Conservation (phyloP, 371 early-diverging fungal genomes). For the Mucor plumbeus region DNA sequence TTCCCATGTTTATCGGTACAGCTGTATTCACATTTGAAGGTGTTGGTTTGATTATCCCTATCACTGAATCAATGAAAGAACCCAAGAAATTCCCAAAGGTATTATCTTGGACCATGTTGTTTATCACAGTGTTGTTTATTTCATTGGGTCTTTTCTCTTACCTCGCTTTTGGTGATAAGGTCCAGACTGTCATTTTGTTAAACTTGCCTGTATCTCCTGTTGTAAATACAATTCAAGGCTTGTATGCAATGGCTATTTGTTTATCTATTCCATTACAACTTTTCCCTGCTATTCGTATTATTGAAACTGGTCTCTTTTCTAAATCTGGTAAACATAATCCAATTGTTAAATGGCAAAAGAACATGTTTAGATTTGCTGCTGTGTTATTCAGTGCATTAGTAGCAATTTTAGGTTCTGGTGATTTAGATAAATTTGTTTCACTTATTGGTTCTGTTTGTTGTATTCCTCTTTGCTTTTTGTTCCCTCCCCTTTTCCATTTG, state of each 20-base stretch:
- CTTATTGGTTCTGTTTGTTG: constrained; percentile 90
- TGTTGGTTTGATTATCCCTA: constrained; percentile 78
- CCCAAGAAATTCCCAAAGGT: constrained; percentile 81
- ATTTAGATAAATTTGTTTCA: constrained; percentile 86
- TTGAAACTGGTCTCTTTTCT: constrained; percentile 74
- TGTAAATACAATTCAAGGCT: constrained; percentile 69
- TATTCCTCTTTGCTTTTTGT: constrained; percentile 66
- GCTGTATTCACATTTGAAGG: constrained; percentile 92
- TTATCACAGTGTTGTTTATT: constrained; percentile 73
- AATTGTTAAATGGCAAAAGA: constrained; percentile 89
- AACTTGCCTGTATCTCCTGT: constrained; percentile 72
- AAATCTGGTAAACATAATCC: constrained; percentile 66
- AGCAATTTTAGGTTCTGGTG: constrained; percentile 73
- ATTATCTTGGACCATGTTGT: constrained; percentile 70
- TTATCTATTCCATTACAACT: constrained; percentile 84
- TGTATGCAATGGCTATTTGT: constrained; percentile 86
- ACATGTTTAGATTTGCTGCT: constrained; percentile 69
- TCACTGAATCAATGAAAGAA: constrained; percentile 80
- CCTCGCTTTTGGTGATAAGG: constrained; percentile 78
- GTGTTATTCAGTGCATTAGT: constrained; percentile 68
- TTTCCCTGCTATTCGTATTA: constrained; percentile 89
- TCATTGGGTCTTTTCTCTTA: constrained; percentile 80
- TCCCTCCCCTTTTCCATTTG: constrained; percentile 84
- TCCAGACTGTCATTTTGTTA: constrained; percentile 80
- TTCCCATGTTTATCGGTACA: constrained; percentile 85